Evolutionary conservation across 2,329 filamentous ascomycete genomes (phyloP).

Genomic region (Emericellopsis atlantica): DNA sequence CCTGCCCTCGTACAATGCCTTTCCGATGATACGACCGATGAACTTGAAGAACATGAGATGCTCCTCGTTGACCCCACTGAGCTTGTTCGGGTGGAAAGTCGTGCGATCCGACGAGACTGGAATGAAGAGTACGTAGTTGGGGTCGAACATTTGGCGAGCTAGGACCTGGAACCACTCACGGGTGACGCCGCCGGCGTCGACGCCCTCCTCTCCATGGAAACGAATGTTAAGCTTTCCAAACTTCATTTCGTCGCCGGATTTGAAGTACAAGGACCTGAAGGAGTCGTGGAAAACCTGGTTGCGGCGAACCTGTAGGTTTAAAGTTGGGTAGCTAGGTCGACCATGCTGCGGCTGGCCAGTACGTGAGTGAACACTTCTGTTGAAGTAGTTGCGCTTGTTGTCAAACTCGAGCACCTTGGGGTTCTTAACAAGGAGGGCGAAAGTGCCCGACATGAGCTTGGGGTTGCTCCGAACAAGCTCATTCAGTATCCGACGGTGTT

Average conservation of each 20-base stretch:
- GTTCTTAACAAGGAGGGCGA: slow-evolving; percentile 92
- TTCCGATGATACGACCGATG: slow-evolving; percentile 95
- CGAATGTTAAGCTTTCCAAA: slow-evolving; percentile 97
- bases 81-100: slow-evolving; percentile 94
- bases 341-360: slow-evolving; percentile 44
- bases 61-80: slow-evolving; percentile 88
- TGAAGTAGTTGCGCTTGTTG: slow-evolving; percentile 99
- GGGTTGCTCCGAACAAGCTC: slow-evolving; percentile 95
- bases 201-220: slow-evolving; percentile 94
- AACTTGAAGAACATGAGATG: slow-evolving; percentile 99
- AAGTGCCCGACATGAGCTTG: slow-evolving; percentile 96
- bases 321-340: slow-evolving; percentile 55
- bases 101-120: slow-evolving; percentile 95
- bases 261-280: slow-evolving; percentile 97
- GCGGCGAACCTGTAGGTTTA: slow-evolving; percentile 82
- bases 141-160: slow-evolving; percentile 96
- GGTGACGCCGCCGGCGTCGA: slow-evolving; percentile 93
- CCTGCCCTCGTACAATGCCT: slow-evolving; percentile 90
- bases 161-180: slow-evolving; percentile 99
- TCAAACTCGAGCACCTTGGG: slow-evolving; percentile 98
- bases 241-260: slow-evolving; percentile 93
- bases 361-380: slow-evolving; percentile 68
- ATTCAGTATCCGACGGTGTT: slow-evolving; percentile 94
- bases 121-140: slow-evolving; percentile 91
- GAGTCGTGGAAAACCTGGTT: slow-evolving; percentile 97